Evolutionary conservation across 1,284 basidiomycete species (phyloP).

Genomic region (Boletellus dicymbophilus): DNA sequence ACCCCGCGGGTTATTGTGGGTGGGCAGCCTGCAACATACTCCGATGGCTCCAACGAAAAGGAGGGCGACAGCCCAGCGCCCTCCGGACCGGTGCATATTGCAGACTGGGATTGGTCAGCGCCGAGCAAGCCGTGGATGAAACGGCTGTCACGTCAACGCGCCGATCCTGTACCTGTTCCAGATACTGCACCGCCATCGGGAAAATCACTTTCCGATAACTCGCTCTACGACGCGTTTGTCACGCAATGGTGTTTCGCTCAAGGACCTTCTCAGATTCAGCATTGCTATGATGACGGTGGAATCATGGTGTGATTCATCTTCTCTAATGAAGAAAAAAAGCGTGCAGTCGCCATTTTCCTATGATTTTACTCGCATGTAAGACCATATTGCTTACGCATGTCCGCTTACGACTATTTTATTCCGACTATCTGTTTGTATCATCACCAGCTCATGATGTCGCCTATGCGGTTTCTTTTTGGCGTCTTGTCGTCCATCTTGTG

Average conservation of each 20-base stretch:
- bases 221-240: conserved; percentile 63
- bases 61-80: background rate
- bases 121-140: background rate
- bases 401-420: background rate
- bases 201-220: conserved; percentile 16
- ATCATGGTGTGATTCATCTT: conserved; percentile 19
- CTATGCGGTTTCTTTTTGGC: background rate
- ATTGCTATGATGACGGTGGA: conserved; percentile 9
- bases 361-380: conserved; percentile 2
- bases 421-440: background rate
- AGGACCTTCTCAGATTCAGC: conserved; percentile 22
- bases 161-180: background rate
- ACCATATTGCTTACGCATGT: background rate
- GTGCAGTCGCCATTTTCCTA: too few relatives aligned
- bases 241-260: conserved; percentile 72
- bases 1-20: conserved; percentile 27
- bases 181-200: background rate
- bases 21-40: conserved; percentile 23
- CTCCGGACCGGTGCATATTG: conserved; percentile 4
- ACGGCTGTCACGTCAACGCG: background rate
- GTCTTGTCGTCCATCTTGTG: too few relatives aligned
- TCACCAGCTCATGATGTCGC: background rate
- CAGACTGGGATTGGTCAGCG: conserved; percentile 27
- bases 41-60: background rate
- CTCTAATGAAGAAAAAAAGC: too few relatives aligned